phyloP scores from a whole-genome alignment of 2,329 filamentous ascomycete species.

The Alternaria tenuissima region DNA sequence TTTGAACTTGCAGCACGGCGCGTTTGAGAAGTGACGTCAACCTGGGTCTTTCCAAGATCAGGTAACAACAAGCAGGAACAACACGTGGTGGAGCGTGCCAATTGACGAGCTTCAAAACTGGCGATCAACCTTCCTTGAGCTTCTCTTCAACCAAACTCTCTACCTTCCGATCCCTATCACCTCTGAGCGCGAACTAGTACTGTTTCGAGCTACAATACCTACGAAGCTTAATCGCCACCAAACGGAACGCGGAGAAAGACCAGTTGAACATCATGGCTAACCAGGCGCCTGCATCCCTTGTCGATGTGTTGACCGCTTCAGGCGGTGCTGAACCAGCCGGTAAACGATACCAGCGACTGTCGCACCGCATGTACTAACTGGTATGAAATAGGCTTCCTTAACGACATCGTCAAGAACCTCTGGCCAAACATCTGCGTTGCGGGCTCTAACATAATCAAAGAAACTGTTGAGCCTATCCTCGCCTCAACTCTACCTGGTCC shows the following conservation, averaged over 20 bases:
- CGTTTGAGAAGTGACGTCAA: constrained; percentile 9
- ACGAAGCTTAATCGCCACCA: background rate
- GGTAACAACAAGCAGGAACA: constrained; percentile 6
- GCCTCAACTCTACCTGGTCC: constrained; percentile 57
- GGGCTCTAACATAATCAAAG: constrained; percentile 56
- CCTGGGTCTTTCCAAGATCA: constrained; percentile 5
- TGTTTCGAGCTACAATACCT: background rate
- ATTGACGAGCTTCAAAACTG: constrained; percentile 5
- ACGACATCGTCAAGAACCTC: constrained; percentile 58
- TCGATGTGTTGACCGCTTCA: constrained; percentile 53
- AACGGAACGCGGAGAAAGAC: background rate
- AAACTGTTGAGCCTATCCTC: constrained; percentile 60
- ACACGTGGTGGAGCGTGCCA: constrained; percentile 3
- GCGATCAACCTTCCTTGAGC: background rate
- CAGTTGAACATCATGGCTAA: constrained; percentile 13
- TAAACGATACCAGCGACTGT: constrained; percentile 18
- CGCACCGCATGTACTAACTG: background rate
- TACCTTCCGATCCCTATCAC: background rate
- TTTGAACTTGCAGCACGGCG: background rate
- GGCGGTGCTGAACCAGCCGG: constrained; percentile 54
- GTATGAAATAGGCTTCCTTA: constrained; percentile 53
- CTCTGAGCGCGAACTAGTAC: background rate
- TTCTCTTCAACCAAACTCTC: constrained; percentile 1
- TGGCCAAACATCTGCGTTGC: constrained; percentile 61
- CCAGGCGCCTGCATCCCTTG: constrained; percentile 31